Evolutionary conservation across 2,329 filamentous ascomycete genomes (phyloP), one percentile per base, ranked within the genome.

Genomic region (Drechslerella stenobrocha): DNA sequence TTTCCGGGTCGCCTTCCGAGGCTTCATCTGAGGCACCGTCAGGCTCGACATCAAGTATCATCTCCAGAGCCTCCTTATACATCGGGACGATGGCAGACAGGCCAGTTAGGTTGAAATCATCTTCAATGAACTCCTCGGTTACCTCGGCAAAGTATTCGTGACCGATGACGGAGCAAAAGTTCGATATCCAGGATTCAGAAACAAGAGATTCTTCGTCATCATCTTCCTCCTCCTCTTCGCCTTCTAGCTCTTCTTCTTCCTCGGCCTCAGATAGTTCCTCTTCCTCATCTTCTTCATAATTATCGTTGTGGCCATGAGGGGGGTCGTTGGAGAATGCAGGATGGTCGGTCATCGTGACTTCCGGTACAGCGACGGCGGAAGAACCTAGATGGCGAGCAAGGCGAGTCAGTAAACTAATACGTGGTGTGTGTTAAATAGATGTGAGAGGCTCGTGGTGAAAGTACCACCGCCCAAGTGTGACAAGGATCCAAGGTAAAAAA

Each of bases 71-170:
- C 79, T 98, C 93, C 78, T 97, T 98, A 78, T 98, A 98, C 89
- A 96, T 96, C 71, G 90, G 87, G 52, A 98, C 93, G 79, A 97
- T 92, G 66, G 87, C 88, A 78, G 96, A 90, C 74, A 98, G 81
- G 50, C 93, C 93, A 0, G 93, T 98, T 71, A 98, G 81, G 78
- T 98, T 98, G 82, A 98, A 98, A 78, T 98, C 93, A 84, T 98
- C 93, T 77, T 98, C 93, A 75, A 98, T 97, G 74, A 98, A 98
- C 75, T 98, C 93, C 79, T 98, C 93, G 45, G 90, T 93, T 51
- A 98, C 92, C 80, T 98, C 93, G 70, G 93, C 93, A 77, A 98
- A 98, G 80, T 97, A 98, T 78, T 98, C 93, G 77, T 98, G 93
- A 70, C 93, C 93, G 67, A 97, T 83, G 45, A 97, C 81, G 35